These are phyloP conservation scores for Aspergillus luchuensis DNA, from an alignment of 2,329 filamentous ascomycete species.

Conservation along the genomic window DNA sequence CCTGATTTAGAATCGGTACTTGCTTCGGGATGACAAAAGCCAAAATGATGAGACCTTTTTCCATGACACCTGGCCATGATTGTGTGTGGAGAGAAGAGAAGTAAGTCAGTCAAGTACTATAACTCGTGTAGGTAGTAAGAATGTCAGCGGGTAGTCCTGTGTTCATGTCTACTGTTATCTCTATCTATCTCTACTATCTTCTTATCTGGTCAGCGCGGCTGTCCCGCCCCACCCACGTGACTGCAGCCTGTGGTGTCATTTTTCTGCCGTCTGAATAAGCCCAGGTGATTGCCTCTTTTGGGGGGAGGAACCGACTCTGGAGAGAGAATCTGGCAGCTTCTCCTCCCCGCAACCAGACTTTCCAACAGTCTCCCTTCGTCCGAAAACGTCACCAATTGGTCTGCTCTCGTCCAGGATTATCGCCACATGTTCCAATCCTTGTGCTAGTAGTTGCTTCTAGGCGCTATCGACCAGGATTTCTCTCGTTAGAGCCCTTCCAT, in stretches of 20 bases:
- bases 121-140: background rate
- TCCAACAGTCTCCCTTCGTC: constrained; percentile 30
- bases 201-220: background rate
- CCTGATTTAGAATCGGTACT: constrained; percentile 13
- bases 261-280: background rate
- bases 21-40: background rate
- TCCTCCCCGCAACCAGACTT: constrained; percentile 3
- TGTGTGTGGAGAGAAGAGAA: background rate
- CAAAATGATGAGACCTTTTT: constrained; percentile 5
- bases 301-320: background rate
- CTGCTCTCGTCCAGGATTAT: background rate
- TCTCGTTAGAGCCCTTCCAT: background rate
- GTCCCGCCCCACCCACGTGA: background rate
- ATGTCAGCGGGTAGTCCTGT: background rate
- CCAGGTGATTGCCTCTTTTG: background rate
- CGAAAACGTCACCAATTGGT: constrained; percentile 32
- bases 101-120: background rate
- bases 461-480: background rate
- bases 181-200: background rate
- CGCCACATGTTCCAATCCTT: background rate
- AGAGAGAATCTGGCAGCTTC: background rate
- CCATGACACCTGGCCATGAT: background rate
- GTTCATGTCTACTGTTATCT: too few relatives aligned
- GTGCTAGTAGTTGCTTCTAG: background rate
- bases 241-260: background rate